phyloP scores from a whole-genome alignment of 2,329 filamentous ascomycete species.

The Monosporascus sp. region DNA sequence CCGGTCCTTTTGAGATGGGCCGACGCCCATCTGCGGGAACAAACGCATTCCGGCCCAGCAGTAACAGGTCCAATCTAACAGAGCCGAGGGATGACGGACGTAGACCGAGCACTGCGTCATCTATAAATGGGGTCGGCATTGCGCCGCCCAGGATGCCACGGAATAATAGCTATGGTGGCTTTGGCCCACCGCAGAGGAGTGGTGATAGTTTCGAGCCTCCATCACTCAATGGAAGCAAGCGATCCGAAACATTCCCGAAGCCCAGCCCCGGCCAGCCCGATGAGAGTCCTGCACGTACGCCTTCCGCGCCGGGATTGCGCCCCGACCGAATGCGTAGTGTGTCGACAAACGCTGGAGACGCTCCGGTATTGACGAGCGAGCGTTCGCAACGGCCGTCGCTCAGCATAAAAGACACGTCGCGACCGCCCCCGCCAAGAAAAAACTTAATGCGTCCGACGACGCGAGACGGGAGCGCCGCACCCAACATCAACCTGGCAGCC shows the following conservation, averaged over 20 bases:
- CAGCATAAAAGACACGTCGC: slow-evolving; percentile 42
- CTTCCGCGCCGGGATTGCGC: slow-evolving; percentile 42
- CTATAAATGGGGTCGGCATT: slow-evolving; percentile 26
- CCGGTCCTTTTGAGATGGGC: slow-evolving; percentile 57
- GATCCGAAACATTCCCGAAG: slow-evolving; percentile 50
- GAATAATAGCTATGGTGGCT: slow-evolving; percentile 53
- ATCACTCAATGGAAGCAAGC: slow-evolving; percentile 32
- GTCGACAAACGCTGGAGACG: slow-evolving; percentile 17
- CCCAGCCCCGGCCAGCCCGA: slow-evolving; percentile 16
- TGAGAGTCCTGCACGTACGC: slow-evolving; percentile 36
- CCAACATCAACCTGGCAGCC: slow-evolving; percentile 48
- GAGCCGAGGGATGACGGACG: slow-evolving; percentile 18
- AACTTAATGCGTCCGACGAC: slow-evolving; percentile 39
- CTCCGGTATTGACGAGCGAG: slow-evolving; percentile 17
- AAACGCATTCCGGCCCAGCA: slow-evolving; percentile 29
- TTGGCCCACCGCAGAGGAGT: slow-evolving; percentile 41
- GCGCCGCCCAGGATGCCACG: slow-evolving; percentile 35
- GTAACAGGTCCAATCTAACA: slow-evolving; percentile 7
- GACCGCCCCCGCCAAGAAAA: slow-evolving; percentile 47
- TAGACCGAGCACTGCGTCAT: slow-evolving; percentile 26
- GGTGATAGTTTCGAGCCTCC: slow-evolving; percentile 32
- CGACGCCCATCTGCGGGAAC: slow-evolving; percentile 25
- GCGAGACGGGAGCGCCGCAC: slow-evolving; percentile 30
- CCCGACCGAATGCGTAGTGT: slow-evolving; percentile 30
- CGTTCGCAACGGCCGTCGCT: slow-evolving; percentile 35